Conservation (phyloP, 371 early-diverging fungal species). For the Mucor circinelloides region DNA sequence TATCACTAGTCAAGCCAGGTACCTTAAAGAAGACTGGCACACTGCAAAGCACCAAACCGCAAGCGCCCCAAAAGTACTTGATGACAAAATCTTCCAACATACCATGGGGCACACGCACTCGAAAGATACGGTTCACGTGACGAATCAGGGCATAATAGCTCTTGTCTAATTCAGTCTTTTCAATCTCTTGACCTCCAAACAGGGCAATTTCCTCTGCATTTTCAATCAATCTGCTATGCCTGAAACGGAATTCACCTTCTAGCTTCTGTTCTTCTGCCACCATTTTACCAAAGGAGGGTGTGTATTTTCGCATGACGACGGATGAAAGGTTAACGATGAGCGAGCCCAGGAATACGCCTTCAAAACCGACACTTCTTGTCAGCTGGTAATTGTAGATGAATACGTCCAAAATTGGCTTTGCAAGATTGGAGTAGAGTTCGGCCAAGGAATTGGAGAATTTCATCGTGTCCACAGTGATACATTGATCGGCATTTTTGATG, state of each 20-base stretch:
- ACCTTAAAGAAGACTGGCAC: constrained; percentile 90
- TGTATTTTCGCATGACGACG: constrained; percentile 71
- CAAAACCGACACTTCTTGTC: constrained; percentile 76
- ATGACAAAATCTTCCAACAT: constrained; percentile 92
- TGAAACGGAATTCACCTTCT: constrained; percentile 88
- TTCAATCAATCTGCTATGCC: constrained; percentile 84
- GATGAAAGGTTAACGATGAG: constrained; percentile 77
- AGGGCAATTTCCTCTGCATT: constrained; percentile 92
- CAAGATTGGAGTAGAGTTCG: constrained; percentile 81
- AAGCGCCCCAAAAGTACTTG: constrained; percentile 95
- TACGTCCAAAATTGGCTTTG: constrained; percentile 88
- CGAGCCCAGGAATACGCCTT: constrained; percentile 68
- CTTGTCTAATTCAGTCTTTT: constrained; percentile 75
- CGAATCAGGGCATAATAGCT: constrained; percentile 77
- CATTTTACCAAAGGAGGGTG: constrained; percentile 90
- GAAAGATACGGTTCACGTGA: constrained; percentile 82
- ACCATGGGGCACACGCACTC: constrained; percentile 79
- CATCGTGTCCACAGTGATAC: constrained; percentile 85
- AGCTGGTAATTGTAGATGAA: constrained; percentile 87
- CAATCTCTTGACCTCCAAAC: constrained; percentile 77
- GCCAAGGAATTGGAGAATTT: constrained; percentile 82
- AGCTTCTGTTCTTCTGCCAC: constrained; percentile 81
- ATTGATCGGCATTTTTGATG: constrained; percentile 90
- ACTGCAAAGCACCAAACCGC: constrained; percentile 86
- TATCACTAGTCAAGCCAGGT: constrained; percentile 41